A percentile compares a stretch with the other conserved stretches of the same genome.
Conservation (phyloP, 352 stramenopile species). For the Phytophthora pseudosyringae region DNA sequence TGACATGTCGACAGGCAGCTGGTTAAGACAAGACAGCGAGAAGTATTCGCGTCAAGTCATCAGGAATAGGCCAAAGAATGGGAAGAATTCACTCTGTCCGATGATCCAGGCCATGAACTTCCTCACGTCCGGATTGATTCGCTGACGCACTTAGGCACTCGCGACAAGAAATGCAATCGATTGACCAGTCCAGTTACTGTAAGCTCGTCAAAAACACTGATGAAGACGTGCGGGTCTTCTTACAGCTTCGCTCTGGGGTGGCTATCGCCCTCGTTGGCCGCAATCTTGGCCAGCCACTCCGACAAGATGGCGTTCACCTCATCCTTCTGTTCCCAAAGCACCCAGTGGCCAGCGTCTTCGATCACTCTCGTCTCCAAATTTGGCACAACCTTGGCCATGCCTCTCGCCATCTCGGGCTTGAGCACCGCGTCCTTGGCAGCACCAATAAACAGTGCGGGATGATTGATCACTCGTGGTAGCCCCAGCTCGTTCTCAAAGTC, state of each 20-base stretch:
- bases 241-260: constrained; percentile 21
- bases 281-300: constrained; percentile 36
- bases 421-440: constrained; percentile 52
- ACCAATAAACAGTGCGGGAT: constrained; percentile 53
- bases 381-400: constrained; percentile 50
- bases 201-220: constrained; percentile 16
- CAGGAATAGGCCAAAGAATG: constrained; percentile 4
- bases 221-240: constrained; percentile 9
- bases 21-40: constrained; percentile 1
- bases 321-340: constrained; percentile 52
- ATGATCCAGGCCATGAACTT: constrained; percentile 8
- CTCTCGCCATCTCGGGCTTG: constrained; percentile 45
- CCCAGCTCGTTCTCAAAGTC: constrained; percentile 50
- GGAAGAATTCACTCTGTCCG: constrained; percentile 6
- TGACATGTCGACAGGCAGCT: not conserved
- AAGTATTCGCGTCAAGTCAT: constrained; percentile 30
- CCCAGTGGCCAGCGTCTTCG: constrained; percentile 52
- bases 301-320: constrained; percentile 50
- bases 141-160: constrained; percentile 22
- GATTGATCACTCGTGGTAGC: constrained; percentile 39
- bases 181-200: constrained; percentile 26
- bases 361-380: constrained; percentile 43
- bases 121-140: constrained; percentile 23
- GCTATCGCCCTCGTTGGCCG: not conserved
- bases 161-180: constrained; percentile 34